Evolutionary conservation across 2,329 filamentous ascomycete species (phyloP), one percentile per base, ranked within the genome.

Genomic region (Diaporthe humulicola): DNA sequence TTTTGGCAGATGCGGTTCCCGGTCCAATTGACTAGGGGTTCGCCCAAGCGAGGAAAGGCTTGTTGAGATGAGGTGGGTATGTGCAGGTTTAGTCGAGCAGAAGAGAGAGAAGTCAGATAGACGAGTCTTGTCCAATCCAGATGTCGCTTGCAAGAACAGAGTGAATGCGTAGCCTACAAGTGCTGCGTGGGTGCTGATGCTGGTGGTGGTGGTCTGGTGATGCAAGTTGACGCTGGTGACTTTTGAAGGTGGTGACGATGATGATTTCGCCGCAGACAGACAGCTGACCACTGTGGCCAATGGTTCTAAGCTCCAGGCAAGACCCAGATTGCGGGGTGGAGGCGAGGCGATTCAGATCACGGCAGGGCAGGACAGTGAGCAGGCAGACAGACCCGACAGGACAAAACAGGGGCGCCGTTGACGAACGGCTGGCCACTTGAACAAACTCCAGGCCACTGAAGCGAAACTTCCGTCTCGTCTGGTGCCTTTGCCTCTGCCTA

Each of bases 1-100:
- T 60, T 60, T 40, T 60, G 56, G 40, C 33, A 60, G 56, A 60
- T 60, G 30, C 56, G 25, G 33, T 60, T n/a, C 56, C 56, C 22
- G 56, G 56, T 40, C 56, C 56, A 60, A 60, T 60, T 40, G 56
- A 60, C 33, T 40, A 36, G 56, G 56, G 56, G 56, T 25, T 38
- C 56, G 33, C 33, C 56, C 56, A 40, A 22, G 33, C 56, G 30
- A 60, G 14, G 12, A 22, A 25, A 60, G 56, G 30, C 33, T 36
- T 25, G 33, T 14, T 60, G 56, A 40, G 56, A n/a, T 38, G 22
- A 30, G 30, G 30, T 58, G 56, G 56, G 33, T 25, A 38, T 12
- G 28, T 19, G 64, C 25, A 22, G 64, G 9, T 30, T 30, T 30
- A 54, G 28, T 48, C 64, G 64, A 52, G 45, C 64, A 25, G 15